A percentile compares a stretch with the other conserved stretches of the same genome.
phyloP scores from a whole-genome alignment of 1,139 yeast species.

The Kodamaea plutei region DNA sequence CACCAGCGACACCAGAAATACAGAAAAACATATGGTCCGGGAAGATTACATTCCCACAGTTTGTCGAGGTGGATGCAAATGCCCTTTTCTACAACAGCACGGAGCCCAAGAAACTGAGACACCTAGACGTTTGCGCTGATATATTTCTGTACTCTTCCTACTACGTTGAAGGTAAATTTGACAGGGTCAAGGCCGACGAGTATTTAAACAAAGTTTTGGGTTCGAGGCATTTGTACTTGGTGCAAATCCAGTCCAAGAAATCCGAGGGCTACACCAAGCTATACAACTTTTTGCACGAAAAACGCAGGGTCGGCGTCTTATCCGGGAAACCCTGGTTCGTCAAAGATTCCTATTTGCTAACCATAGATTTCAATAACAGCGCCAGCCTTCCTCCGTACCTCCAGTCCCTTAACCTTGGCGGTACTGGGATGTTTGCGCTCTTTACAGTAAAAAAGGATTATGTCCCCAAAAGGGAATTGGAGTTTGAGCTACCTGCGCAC shows the following conservation, averaged over 20 bases:
- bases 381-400: constrained; percentile 27
- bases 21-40: constrained; percentile 49
- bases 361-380: constrained; percentile 35
- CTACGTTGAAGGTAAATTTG: constrained; percentile 62
- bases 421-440: constrained; percentile 38
- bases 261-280: constrained; percentile 41
- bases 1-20: constrained; percentile 2
- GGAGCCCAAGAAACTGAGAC: constrained; percentile 18
- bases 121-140: constrained; percentile 28
- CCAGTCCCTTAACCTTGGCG: constrained; percentile 16
- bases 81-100: constrained; percentile 43
- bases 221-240: constrained; percentile 50
- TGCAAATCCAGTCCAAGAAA: constrained; percentile 31
- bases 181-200: constrained; percentile 47
- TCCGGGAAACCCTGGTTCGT: constrained; percentile 46
- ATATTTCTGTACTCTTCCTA: constrained; percentile 31
- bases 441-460: constrained; percentile 47
- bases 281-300: constrained; percentile 47
- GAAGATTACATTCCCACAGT: constrained; percentile 49
- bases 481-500: constrained; percentile 2
- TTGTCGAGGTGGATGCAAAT: constrained; percentile 44
- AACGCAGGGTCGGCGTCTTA: constrained; percentile 61
- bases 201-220: constrained; percentile 50
- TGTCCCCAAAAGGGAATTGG: constrained; percentile 18
- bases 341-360: constrained; percentile 63